Percentiles rank a stretch among this genome's conserved stretches.
Evolutionary conservation across 495 filamentous ascomycete genomes (phyloP).

Genomic region (Neurospora terricola): DNA sequence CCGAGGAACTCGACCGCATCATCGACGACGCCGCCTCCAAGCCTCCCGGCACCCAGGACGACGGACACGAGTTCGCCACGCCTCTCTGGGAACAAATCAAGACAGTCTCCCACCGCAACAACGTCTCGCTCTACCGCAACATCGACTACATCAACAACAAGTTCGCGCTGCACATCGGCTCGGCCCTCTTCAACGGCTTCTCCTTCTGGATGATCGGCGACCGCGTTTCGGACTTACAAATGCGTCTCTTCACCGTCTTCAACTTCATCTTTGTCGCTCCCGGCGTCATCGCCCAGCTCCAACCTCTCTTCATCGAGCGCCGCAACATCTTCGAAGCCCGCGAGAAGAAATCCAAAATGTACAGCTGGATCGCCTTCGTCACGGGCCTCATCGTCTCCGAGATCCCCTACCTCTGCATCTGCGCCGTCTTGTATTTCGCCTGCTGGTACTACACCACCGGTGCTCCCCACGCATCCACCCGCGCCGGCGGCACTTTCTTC

Average conservation of each 20-base stretch:
- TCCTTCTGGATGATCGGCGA: conserved; percentile 60
- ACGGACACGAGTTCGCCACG: conserved; percentile 22
- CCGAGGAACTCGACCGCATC: conserved; percentile 54
- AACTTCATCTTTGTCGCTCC: conserved; percentile 46
- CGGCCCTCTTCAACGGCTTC: conserved; percentile 62
- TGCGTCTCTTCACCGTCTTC: conserved; percentile 65
- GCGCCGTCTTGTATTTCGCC: conserved; percentile 47
- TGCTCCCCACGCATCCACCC: conserved; percentile 29
- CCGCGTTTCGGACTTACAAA: conserved; percentile 58
- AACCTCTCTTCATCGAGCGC: conserved; percentile 59
- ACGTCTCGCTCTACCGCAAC: conserved; percentile 66
- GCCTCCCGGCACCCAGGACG: conserved; percentile 14
- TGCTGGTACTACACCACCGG: conserved; percentile 53
- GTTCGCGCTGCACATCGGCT: conserved; percentile 26
- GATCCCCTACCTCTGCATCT: conserved; percentile 45
- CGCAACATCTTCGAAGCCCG: conserved; percentile 63
- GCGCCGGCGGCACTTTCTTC: conserved; percentile 35
- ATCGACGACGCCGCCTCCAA: conserved; percentile 26
- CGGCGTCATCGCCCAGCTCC: conserved; percentile 44
- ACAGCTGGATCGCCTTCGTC: conserved; percentile 54
- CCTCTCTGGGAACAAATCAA: conserved; percentile 30
- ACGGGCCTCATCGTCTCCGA: conserved; percentile 46
- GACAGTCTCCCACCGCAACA: conserved; percentile 44
- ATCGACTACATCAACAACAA: conserved; percentile 62
- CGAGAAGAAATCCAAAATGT: conserved; percentile 65